Base-by-base conservation (phyloP, 2,329 filamentous ascomycete genomes). In the Fusarium cyanostomum region DNA sequence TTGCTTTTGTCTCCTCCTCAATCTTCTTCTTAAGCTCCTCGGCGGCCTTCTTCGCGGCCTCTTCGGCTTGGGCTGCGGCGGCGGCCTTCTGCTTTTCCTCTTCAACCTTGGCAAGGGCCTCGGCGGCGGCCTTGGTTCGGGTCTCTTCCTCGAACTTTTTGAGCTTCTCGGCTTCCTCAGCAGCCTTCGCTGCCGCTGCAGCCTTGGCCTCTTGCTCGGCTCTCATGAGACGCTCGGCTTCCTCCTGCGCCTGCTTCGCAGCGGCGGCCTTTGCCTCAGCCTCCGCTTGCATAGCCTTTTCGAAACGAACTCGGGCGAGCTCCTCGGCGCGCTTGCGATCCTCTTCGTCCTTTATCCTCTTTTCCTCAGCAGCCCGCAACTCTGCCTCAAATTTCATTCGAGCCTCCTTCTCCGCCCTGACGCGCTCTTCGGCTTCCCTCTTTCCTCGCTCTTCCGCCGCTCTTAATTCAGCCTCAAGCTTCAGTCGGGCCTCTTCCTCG, bases 21-120 rank as follows among this genome's bases (percentile, higher is more conserved):
- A 83, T 82, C 66, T 85, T 82, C 69, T 84, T 84, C 68, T 82
- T 83, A 3, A 80, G 78, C 74, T 92, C 92, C 43, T 88, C 85
- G 59, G 84, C 84, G 59, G 78, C 80, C 52, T 80, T 78, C 72
- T 84, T 82, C n/a, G 80, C 82, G n/a, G 80, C 78, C 30, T 81
- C 69, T 33, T 69, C 85, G 76, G 80, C 82, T n/a, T 74, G 75
- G 3, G 77, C 77, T 13, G 74, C 74, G 8, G 76, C 78, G 10
- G 75, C 77, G 1, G 73, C 74, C 61, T 67, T 77, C 30, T 76
- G 71, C 44, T 75, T 76, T 11, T 76, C 81, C 11, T 79, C 78
- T 62, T 84, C 80, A 16, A 82, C 46, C 56, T 71, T 78, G 39
- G 77, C 63, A 60, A 78, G 75, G 24, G 82, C 82, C 16, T 82